phyloP scores from a whole-genome alignment of 371 early-diverging fungal species.

The Mucor irregularis region DNA sequence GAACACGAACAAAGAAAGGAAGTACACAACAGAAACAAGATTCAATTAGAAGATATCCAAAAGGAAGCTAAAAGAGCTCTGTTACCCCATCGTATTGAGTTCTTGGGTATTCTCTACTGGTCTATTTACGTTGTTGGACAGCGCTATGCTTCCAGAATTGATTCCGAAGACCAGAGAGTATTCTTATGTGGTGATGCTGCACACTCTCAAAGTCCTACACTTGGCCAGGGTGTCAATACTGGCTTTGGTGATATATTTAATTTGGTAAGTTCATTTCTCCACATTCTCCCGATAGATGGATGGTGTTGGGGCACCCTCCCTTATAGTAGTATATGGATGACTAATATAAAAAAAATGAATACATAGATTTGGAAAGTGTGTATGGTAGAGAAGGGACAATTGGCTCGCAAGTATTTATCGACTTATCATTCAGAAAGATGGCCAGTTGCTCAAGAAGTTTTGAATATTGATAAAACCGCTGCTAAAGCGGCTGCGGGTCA shows the following conservation, averaged over 20 bases:
- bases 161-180: conserved; percentile 31
- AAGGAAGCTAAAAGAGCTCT: conserved; percentile 48
- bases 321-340: not conserved
- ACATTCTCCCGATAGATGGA: too few relatives aligned
- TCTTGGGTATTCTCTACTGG: conserved; percentile 49
- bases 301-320: not conserved
- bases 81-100: conserved; percentile 46
- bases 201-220: conserved; percentile 47
- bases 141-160: conserved; percentile 31
- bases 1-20: conserved; percentile 43
- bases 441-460: conserved; percentile 39
- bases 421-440: conserved; percentile 39
- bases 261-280: conserved; percentile 26
- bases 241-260: conserved; percentile 51
- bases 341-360: not conserved
- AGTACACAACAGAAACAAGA: conserved; percentile 46
- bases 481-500: conserved; percentile 44
- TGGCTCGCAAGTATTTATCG: conserved; percentile 19
- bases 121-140: conserved; percentile 51
- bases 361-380: conserved; percentile 44
- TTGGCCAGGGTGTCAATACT: conserved; percentile 48
- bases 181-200: conserved; percentile 52
- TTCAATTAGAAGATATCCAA: conserved; percentile 49
- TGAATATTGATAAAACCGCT: conserved; percentile 37
- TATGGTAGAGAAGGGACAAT: conserved; percentile 35